Evolutionary conservation across 2,329 filamentous ascomycete species (phyloP).

Genomic region (Exophiala sp.): DNA sequence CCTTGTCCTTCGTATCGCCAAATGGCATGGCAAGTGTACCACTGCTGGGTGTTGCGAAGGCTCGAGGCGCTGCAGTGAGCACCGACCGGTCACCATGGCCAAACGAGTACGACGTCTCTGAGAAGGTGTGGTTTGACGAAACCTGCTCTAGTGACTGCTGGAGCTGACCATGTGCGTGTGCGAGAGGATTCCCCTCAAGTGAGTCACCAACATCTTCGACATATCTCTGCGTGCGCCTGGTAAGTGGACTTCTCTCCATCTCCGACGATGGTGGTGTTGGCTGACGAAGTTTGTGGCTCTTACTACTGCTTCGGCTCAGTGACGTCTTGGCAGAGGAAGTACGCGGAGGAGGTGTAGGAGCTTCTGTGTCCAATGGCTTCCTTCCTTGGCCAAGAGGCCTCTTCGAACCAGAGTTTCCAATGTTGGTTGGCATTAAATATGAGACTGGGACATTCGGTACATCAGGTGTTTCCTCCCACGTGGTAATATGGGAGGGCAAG

Average conservation of each 20-base stretch:
- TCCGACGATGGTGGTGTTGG: slow-evolving; percentile 8
- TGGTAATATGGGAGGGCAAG: slow-evolving; percentile 17
- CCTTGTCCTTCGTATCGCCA: too few relatives aligned
- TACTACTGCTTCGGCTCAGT: slow-evolving; percentile 23
- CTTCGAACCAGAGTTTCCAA: slow-evolving; percentile 15
- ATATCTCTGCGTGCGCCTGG: slow-evolving; percentile 25
- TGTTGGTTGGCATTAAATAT: neutral
- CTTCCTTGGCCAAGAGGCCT: slow-evolving; percentile 33
- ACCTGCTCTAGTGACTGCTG: slow-evolving; percentile 28
- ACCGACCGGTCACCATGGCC: too few relatives aligned
- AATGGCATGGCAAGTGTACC: too few relatives aligned
- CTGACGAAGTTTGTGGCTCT: slow-evolving; percentile 10
- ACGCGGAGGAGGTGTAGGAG: slow-evolving; percentile 29
- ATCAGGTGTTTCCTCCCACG: slow-evolving; percentile 21
- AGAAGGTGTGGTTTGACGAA: slow-evolving; percentile 46
- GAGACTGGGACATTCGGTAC: slow-evolving; percentile 17
- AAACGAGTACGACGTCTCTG: neutral
- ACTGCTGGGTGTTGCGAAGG: too few relatives aligned
- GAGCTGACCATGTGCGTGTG: slow-evolving; percentile 28
- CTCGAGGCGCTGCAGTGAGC: too few relatives aligned
- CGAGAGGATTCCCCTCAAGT: slow-evolving; percentile 27
- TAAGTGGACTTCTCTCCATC: slow-evolving; percentile 11
- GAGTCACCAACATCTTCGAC: slow-evolving; percentile 23
- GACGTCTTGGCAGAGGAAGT: slow-evolving; percentile 26
- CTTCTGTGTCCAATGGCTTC: slow-evolving; percentile 26